These are phyloP conservation scores for Beauveria rudraprayagi DNA, from an alignment of 2,329 filamentous ascomycete genomes.

Conservation along the genomic window DNA sequence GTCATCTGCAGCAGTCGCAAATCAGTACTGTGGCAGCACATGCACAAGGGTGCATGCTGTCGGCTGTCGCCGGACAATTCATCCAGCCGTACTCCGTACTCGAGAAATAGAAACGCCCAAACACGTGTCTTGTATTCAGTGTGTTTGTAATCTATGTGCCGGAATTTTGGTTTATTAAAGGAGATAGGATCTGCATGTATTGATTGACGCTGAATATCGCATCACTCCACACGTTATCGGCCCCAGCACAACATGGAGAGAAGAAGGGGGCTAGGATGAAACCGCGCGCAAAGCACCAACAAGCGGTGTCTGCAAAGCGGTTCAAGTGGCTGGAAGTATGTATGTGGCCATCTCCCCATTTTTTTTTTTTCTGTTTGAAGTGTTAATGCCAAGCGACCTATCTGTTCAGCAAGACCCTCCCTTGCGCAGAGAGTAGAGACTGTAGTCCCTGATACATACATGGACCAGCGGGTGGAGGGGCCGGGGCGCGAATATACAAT, in stretches of 20 bases:
- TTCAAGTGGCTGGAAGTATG: neutral
- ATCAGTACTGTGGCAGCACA: neutral
- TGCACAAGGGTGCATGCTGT: neutral
- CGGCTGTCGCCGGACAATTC: neutral
- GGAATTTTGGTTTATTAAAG: neutral
- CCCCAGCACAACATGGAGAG: neutral
- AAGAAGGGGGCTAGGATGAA: neutral
- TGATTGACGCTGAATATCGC: neutral
- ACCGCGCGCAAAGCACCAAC: neutral
- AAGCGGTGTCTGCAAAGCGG: slow-evolving; percentile 2
- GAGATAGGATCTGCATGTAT: neutral
- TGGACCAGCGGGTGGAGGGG: too few relatives aligned
- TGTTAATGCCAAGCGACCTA: neutral
- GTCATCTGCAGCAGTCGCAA: neutral
- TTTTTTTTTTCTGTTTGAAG: neutral
- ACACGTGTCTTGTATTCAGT: neutral
- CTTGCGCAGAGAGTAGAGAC: neutral
- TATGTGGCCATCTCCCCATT: neutral
- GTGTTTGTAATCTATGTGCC: too few relatives aligned
- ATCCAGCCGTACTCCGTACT: neutral
- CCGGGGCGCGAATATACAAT: too few relatives aligned
- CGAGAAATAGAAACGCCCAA: neutral
- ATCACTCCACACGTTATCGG: neutral
- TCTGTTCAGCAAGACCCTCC: too few relatives aligned
- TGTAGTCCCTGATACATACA: too few relatives aligned